A percentile compares a stretch with the other conserved stretches of the same genome.
Conservation (phyloP, 495 filamentous ascomycete species). For the Sordaria brevicollis region DNA sequence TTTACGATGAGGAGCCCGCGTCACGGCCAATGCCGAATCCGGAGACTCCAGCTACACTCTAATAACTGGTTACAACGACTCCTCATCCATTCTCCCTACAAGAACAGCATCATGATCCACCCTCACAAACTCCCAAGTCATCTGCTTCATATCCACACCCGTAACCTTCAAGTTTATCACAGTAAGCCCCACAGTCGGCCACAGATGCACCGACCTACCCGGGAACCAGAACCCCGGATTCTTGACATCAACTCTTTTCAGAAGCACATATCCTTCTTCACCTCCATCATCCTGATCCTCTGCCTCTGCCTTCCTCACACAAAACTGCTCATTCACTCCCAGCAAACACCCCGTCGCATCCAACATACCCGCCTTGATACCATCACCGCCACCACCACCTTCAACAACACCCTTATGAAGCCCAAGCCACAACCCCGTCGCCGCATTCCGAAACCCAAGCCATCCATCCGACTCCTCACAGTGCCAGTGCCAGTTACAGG, state of each 20-base stretch:
- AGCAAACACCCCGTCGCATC: too few species aligned
- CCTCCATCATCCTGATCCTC: too few species aligned
- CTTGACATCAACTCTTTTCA: neutral
- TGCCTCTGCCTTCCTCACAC: neutral
- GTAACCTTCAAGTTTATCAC: neutral
- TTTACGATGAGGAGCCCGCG: too few species aligned
- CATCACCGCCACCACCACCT: too few species aligned
- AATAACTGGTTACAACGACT: neutral
- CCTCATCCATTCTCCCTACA: neutral
- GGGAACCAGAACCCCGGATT: too few species aligned
- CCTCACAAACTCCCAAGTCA: neutral
- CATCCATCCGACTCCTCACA: neutral
- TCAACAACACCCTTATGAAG: too few species aligned
- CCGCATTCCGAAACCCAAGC: neutral
- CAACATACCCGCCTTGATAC: too few species aligned
- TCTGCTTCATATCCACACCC: neutral
- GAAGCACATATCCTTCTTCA: neutral
- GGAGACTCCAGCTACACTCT: too few species aligned
- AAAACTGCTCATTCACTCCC: neutral
- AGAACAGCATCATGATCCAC: neutral
- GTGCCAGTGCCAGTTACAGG: neutral
- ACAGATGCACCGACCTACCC: neutral
- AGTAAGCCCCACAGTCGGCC: neutral
- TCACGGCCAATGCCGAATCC: too few species aligned
- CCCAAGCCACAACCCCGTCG: neutral